phyloP scores from a whole-genome alignment of 257 asterid species.

The Solanum lignicaule region DNA sequence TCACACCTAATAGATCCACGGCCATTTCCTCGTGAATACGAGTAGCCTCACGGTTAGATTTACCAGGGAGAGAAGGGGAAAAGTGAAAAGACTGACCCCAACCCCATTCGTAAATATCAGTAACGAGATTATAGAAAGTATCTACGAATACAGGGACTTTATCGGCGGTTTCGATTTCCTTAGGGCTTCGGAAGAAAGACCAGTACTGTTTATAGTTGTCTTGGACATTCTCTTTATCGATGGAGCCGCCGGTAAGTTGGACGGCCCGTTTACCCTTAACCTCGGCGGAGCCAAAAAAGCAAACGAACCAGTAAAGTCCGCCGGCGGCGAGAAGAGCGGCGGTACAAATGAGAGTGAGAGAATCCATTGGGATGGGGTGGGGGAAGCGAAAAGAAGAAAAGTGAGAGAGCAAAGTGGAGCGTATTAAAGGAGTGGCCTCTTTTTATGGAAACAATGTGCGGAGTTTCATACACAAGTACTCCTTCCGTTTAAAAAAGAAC shows the following conservation, averaged over 20 bases:
- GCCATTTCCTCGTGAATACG: conserved; percentile 75
- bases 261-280: conserved; percentile 59
- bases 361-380: conserved; percentile 25
- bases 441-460: neutral
- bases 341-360: conserved; percentile 46
- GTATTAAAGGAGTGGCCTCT: conserved; percentile 2
- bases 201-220: conserved; percentile 61
- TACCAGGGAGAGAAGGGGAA: conserved; percentile 55
- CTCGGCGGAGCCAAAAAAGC: conserved; percentile 67
- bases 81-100: conserved; percentile 88
- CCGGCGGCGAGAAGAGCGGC: conserved; percentile 48
- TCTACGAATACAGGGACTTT: conserved; percentile 76
- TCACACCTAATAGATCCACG: conserved; percentile 45
- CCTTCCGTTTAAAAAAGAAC: too few species aligned
- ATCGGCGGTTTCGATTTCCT: conserved; percentile 47
- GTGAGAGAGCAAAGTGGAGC: neutral
- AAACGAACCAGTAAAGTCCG: conserved; percentile 63
- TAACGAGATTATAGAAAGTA: conserved; percentile 74
- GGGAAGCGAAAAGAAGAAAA: neutral
- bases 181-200: conserved; percentile 71
- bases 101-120: conserved; percentile 84
- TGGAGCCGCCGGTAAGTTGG: conserved; percentile 69
- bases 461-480: neutral
- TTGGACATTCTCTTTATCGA: conserved; percentile 48
- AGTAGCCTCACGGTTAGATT: conserved; percentile 66